Evolutionary conservation across 2,329 filamentous ascomycete species (phyloP), one percentile per base, ranked within the genome.

Genomic region (Penicillium sp.): DNA sequence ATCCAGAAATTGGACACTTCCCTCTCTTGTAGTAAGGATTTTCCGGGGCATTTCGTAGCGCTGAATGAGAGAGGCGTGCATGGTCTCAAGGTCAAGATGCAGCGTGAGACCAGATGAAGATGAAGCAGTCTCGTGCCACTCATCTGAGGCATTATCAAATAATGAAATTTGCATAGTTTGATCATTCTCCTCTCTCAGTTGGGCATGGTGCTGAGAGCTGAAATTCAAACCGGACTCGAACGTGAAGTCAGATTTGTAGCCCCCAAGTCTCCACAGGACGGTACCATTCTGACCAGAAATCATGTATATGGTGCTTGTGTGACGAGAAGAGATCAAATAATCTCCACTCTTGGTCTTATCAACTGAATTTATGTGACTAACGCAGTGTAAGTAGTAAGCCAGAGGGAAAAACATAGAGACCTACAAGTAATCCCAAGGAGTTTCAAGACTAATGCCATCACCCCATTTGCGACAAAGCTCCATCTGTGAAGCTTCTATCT

Each of bases 381-480:
- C 9, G 7, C 14, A 11, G 8, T 29, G 5, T 39, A 3, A 39
- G 21, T 22, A 9, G 4, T 18, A 8, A 31, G n/a, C 11, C 43
- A 34, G 18, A 46, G 8, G 8, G 13, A 4, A 21, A n/a, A 2
- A 13, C 8, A 11, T 5, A 31, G 5, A n/a, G 32, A 39, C 45
- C 6, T 39, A 47, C 45, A 47, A 47, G 14, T 27, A 47, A 36
- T 47, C 45, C 45, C 45, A 47, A 38, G 29, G 34, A 16, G 45
- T 47, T 11, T 47, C 22, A 21, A 21, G 34, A 24, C 21, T 29
- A 8, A 18, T n/a, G 3, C 45, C 45, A 38, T 47, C 34, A 2
- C 45, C 45, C 18, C 22, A 39, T 27, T 3, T 16, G 2, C 18
- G 14, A 9, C 10, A 18, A 29, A 47, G 22, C n/a, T 47, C 45